phyloP scores from a whole-genome alignment of 1,284 basidiomycete genomes.

The Sanghuangporus weigelae region DNA sequence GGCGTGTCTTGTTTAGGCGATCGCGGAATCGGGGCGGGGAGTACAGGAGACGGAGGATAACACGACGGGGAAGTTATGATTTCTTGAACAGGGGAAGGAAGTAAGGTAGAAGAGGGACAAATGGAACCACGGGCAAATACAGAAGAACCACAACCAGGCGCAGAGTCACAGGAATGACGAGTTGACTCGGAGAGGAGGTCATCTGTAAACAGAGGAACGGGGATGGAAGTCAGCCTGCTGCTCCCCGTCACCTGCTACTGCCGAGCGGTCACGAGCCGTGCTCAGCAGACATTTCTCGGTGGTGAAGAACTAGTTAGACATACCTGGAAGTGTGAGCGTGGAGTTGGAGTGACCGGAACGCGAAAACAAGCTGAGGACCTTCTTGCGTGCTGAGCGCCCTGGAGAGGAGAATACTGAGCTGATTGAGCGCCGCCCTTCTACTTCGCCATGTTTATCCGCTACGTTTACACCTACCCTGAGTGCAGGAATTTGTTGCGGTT shows the following conservation, averaged over 20 bases:
- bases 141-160: background rate
- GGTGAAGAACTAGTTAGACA: background rate
- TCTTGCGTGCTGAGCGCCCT: constrained; percentile 3
- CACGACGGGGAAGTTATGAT: background rate
- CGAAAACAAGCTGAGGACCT: constrained; percentile 8
- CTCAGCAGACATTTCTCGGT: background rate
- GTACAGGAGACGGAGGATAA: background rate
- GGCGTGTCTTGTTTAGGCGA: background rate
- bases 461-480: background rate
- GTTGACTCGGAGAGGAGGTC: background rate
- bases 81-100: background rate
- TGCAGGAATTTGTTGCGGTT: background rate
- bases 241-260: background rate
- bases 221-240: constrained; percentile 9
- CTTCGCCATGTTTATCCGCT: background rate
- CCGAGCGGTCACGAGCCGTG: background rate
- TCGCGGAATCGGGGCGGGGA: background rate
- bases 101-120: background rate
- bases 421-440: constrained; percentile 7
- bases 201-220: constrained; percentile 7
- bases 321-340: constrained; percentile 16
- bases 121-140: background rate
- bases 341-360: constrained; percentile 11
- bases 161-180: background rate
- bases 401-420: constrained; percentile 9